Evolutionary conservation across 1,139 yeast species (phyloP), one percentile per base, ranked within the genome.

Genomic region (Geotrichum siamense): DNA sequence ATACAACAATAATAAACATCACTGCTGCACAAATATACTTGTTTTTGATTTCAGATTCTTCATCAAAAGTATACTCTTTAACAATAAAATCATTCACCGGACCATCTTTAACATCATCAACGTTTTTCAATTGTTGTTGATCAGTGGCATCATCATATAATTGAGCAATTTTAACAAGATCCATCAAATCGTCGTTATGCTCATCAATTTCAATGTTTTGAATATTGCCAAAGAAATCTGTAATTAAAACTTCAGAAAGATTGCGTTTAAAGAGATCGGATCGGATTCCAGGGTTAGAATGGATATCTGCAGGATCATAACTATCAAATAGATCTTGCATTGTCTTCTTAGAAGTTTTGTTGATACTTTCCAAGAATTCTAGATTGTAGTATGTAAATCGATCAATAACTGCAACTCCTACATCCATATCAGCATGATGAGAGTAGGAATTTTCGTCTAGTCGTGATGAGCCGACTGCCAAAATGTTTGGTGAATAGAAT

Each of bases 391-490:
- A 89, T 0, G 99, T 91, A 64, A 91, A 91, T 55, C 98, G 71
- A 63, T 91, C 99, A 59, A 91, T 91, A 10, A 91, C 96, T 0
- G 98, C 97, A 44, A 93, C 98, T 2, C 99, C 99, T 41, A 91
- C 79, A 57, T 91, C 96, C 51, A 82, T 76, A 60, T 91, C 99
- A 1, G 96, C 86, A 61, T 87, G 96, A 59, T 91, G 97, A 2
- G 96, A 87, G 60, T 89, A 91, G 1, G 96, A 85, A 43, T 91
- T 81, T 63, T 93, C 96, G 46, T 83, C 95, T 9, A 86, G 53
- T 53, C 74, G 82, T n/a, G 94, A 82, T 1, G 96, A 86, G 0
- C 98, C 99, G 37, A 91, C 94, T 0, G 96, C 87, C 47, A 91
- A 68, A 39, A 91, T 78, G 60, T 91, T 89, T 31, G 98, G 98